Evolutionary conservation across 2,329 filamentous ascomycete genomes (phyloP).

Genomic region (Paramyrothecium roridum): DNA sequence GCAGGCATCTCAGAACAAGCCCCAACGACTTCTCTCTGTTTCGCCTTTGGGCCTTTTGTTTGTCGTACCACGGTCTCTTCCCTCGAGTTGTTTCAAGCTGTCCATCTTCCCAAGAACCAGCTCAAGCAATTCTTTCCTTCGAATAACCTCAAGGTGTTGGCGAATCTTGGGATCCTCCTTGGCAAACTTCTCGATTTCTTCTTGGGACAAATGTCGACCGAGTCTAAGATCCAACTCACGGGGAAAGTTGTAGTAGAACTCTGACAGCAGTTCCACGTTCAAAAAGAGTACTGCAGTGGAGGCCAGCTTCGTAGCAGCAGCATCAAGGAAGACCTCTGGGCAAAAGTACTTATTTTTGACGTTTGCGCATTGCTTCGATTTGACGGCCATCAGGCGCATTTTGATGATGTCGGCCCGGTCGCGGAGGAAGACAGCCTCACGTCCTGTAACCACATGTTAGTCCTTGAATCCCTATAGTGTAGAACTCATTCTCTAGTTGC

Average conservation of each 20-base stretch:
- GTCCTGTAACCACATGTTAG: conserved; percentile 53
- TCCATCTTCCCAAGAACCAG: conserved; percentile 96
- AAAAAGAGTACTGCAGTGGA: conserved; percentile 94
- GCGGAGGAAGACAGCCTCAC: conserved; percentile 89
- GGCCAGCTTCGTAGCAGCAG: conserved; percentile 91
- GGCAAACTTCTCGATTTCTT: conserved; percentile 85
- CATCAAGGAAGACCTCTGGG: conserved; percentile 96
- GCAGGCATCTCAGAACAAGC: conserved; percentile 37
- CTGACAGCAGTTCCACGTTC: conserved; percentile 92
- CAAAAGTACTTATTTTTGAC: conserved; percentile 94
- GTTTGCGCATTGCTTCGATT: conserved; percentile 82
- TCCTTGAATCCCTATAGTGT: background rate
- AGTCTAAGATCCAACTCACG: conserved; percentile 85
- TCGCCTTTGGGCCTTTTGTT: conserved; percentile 20
- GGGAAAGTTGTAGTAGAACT: conserved; percentile 98
- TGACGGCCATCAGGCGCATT: conserved; percentile 83
- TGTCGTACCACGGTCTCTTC: conserved; percentile 48
- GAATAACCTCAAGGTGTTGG: conserved; percentile 86
- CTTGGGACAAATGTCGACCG: conserved; percentile 72
- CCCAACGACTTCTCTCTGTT: conserved; percentile 46
- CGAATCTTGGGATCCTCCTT: conserved; percentile 89
- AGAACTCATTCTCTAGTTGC: conserved; percentile 12
- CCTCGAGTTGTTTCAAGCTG: conserved; percentile 78
- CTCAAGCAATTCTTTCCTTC: conserved; percentile 88
- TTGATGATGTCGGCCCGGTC: conserved; percentile 88